Evolutionary conservation across 495 filamentous ascomycete genomes (phyloP).

Genomic region (Letharia lupina): DNA sequence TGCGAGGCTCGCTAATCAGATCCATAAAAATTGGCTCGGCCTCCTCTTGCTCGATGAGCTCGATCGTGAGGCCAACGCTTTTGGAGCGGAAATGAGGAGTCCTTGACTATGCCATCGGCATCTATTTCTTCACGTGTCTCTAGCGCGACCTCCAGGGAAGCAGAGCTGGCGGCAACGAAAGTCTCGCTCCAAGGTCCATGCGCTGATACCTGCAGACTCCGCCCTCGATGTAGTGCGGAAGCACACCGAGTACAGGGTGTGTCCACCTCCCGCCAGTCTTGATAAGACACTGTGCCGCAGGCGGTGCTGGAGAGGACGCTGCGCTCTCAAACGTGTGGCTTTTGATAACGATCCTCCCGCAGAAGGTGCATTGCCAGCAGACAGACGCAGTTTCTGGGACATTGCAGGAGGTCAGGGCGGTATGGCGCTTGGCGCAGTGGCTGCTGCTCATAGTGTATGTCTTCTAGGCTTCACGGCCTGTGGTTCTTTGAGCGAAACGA

Average conservation of each 20-base stretch:
- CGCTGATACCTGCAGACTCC: background rate
- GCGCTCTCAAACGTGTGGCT: background rate
- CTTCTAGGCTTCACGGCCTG: too few relatives aligned
- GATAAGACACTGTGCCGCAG: background rate
- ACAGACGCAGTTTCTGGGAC: background rate
- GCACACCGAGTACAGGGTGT: background rate
- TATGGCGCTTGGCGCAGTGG: too few relatives aligned
- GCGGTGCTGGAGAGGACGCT: background rate
- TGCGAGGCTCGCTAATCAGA: too few relatives aligned
- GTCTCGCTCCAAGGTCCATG: background rate
- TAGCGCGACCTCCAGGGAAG: background rate
- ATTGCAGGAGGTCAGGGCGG: too few relatives aligned
- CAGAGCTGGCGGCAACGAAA: background rate
- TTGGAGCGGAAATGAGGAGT: too few relatives aligned
- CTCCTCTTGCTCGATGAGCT: too few relatives aligned
- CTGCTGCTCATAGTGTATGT: too few relatives aligned
- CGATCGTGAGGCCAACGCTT: too few relatives aligned
- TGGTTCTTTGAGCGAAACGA: background rate
- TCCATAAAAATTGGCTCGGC: too few relatives aligned
- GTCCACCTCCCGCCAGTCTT: background rate
- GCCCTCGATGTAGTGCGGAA: background rate
- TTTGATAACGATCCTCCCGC: background rate
- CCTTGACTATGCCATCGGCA: too few relatives aligned
- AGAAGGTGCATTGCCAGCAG: slow-evolving; percentile 4
- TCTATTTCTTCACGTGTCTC: too few relatives aligned